Percentiles rank a stretch among this genome's conserved stretches.
Evolutionary conservation across 2,329 filamentous ascomycete species (phyloP).

Genomic region (Fusarium nodosum): DNA sequence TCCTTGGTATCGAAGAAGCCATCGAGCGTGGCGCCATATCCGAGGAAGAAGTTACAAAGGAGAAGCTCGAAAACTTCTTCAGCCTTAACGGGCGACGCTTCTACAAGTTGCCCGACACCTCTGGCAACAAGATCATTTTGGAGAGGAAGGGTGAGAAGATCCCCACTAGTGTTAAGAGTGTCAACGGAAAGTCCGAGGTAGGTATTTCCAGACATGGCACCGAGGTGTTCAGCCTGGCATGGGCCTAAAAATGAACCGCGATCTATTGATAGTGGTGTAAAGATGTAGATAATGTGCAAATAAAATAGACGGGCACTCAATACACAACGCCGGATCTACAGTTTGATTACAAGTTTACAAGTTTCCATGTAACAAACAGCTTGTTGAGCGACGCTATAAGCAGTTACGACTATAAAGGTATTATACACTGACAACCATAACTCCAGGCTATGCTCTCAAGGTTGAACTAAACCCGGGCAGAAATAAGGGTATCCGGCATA

Average conservation of each 20-base stretch:
- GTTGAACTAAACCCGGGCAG: conserved; percentile 17
- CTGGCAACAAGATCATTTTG: conserved; percentile 53
- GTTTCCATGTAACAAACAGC: not conserved
- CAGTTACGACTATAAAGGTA: conserved; percentile 40
- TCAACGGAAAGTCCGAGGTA: conserved; percentile 58
- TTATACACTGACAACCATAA: conserved; percentile 44
- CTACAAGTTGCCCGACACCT: conserved; percentile 59
- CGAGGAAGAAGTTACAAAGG: conserved; percentile 66
- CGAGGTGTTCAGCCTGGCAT: conserved; percentile 59
- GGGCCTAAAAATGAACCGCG: conserved; percentile 44
- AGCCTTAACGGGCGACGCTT: conserved; percentile 67
- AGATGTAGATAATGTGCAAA: conserved; percentile 6
- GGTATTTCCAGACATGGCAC: conserved; percentile 59
- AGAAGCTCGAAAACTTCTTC: conserved; percentile 68
- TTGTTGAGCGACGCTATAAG: conserved; percentile 17
- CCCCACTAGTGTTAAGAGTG: conserved; percentile 55
- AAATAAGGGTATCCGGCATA: conserved; percentile 38
- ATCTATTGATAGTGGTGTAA: conserved; percentile 4
- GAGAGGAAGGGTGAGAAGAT: conserved; percentile 60
- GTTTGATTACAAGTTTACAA: not conserved
- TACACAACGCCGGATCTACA: conserved; percentile 9
- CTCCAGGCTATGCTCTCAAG: conserved; percentile 48
- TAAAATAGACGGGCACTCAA: not conserved
- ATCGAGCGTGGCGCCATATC: conserved; percentile 66
- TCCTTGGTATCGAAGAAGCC: conserved; percentile 72